phyloP scores from a whole-genome alignment of 768 basidiomycete genomes.

The Leccinum olivaceopallidum region DNA sequence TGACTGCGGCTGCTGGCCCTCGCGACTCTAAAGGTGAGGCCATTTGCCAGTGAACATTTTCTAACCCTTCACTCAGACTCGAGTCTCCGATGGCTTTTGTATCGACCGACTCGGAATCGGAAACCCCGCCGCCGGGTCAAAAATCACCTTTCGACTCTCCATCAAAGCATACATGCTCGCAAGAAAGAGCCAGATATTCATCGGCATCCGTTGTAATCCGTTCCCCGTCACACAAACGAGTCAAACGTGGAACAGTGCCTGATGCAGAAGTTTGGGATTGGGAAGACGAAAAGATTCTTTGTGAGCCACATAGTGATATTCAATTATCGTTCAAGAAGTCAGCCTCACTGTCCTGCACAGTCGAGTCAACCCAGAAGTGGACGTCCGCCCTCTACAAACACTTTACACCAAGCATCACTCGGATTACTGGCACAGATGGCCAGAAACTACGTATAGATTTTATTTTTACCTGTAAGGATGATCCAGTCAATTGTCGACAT shows the following conservation, averaged over 20 bases:
- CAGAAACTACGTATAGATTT: background rate
- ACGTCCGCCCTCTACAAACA: background rate
- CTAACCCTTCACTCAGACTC: no score
- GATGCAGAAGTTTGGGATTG: background rate
- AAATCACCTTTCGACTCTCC: background rate
- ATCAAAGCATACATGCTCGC: background rate
- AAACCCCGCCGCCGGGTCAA: no score
- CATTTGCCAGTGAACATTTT: no score
- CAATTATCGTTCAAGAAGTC: no score
- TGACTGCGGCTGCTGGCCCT: no score
- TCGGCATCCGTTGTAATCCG: background rate
- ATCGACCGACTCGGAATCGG: no score
- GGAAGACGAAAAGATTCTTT: background rate
- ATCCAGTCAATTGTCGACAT: background rate
- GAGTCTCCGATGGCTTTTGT: no score
- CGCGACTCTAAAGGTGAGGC: no score
- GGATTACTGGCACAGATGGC: background rate
- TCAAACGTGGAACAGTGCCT: background rate
- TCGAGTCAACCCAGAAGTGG: background rate
- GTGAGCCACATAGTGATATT: background rate
- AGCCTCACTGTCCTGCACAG: background rate
- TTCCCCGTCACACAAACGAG: background rate
- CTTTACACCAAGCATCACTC: background rate
- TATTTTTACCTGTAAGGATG: background rate
- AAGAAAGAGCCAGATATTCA: background rate